Base-by-base conservation (phyloP, 495 filamentous ascomycete genomes). In the Tetracladium marchalianum region DNA sequence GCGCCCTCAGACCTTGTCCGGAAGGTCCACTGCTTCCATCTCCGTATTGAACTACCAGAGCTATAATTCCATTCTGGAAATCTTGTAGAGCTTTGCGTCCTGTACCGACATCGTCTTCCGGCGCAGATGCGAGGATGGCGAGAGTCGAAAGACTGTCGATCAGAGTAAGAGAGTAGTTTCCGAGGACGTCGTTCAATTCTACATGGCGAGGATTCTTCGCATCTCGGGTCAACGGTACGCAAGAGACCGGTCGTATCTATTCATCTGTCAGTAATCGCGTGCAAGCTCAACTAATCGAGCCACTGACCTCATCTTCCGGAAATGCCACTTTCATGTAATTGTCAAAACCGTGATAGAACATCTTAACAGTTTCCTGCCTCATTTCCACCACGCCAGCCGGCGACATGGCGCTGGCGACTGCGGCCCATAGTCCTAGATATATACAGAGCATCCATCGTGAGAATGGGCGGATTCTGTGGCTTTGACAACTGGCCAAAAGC, bases 341-440 rank as follows among this genome's bases (percentile, higher is more conserved):
- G 58, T 93, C 82, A 69, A 82, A 98, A 45, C 92, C 92, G 66
- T 98, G 93, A 57, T 92, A 96, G 69, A 98, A 97, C 75, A 96
- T 88, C 49, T 82, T 77, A 44, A 89, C 80, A 35, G 90, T 88
- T 62, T 95, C 87, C 58, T 77, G 78, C 31, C 72, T 67, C 43
- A 81, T 61, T 35, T 69, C 62, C 41, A 63, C 61, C 39, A 78
- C 63, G 49, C 66, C 71, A 44, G 54, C 59, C n/a, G 66, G 61
- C 19, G 65, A 68, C 76, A 80, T 80, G 47, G 70, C 68, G 40
- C 49, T 53, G 35, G 62, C 65, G 41, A 56, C 43, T 16, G 55
- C 57, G 59, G 52, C 41, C 55, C 55, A 58, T 49, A 58, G 36
- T n/a, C 44, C 39, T 6, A 34, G 43, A n/a, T 46, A 17, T 9